Conservation (phyloP, 75 land plant genomes). For the Picea glauca region DNA sequence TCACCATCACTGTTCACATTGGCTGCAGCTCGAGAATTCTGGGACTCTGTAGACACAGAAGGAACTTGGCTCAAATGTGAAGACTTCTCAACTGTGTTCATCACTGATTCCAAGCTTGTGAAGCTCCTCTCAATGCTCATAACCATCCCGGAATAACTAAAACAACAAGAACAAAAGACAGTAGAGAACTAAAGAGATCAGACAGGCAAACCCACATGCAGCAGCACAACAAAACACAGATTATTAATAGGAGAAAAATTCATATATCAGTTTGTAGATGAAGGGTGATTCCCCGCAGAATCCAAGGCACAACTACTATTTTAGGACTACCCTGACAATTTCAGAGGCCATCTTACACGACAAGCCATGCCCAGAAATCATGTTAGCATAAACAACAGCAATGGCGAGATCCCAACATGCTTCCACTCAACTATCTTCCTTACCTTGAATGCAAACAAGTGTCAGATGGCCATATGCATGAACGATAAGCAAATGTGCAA, state of each 20-base stretch:
- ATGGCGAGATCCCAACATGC: conserved; percentile 11
- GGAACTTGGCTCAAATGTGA: conserved; percentile 5
- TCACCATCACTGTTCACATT: background rate
- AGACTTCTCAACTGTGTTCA: conserved; percentile 7
- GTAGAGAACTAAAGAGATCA: background rate
- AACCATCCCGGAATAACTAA: conserved; percentile 5
- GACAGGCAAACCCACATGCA: conserved; percentile 3
- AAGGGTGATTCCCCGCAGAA: conserved; percentile 3
- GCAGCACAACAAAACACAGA: background rate
- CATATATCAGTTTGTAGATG: background rate
- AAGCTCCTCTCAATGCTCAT: background rate
- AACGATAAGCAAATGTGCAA: background rate
- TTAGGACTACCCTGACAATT: conserved; percentile 8
- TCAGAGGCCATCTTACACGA: conserved; percentile 11
- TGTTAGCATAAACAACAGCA: conserved; percentile 10
- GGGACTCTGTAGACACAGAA: background rate
- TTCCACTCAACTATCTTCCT: conserved; percentile 2
- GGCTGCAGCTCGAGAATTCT: background rate
- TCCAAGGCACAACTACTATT: conserved; percentile 7
- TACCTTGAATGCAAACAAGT: conserved; percentile 5
- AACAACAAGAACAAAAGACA: background rate
- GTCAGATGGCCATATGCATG: background rate
- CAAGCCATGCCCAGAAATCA: conserved; percentile 7
- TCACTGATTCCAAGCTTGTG: conserved; percentile 9
- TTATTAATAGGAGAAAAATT: background rate